Conservation (phyloP, 495 filamentous ascomycete species). For the Penicillium maclennaniae region DNA sequence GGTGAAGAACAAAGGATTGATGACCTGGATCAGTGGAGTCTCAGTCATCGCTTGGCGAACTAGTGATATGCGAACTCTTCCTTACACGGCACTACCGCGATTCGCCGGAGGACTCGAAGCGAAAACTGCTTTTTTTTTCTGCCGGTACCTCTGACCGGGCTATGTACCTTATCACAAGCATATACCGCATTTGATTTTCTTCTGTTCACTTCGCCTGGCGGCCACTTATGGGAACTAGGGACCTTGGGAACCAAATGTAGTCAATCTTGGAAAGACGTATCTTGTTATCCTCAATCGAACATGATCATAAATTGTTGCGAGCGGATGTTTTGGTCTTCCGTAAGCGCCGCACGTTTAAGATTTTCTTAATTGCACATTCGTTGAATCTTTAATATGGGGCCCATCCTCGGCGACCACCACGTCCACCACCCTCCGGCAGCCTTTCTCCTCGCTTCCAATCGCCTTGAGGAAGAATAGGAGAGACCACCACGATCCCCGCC, state of each 20-base stretch:
- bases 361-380: neutral
- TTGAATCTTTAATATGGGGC: conserved; percentile 34
- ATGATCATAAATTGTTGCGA: conserved; percentile 17
- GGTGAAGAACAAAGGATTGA: conserved; percentile 35
- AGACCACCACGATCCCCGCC: conserved; percentile 19
- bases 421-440: conserved; percentile 36
- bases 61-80: neutral
- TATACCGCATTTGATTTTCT: conserved; percentile 36
- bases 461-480: conserved; percentile 19
- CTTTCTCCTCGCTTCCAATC: conserved; percentile 46
- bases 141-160: conserved; percentile 14
- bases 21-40: conserved; percentile 2
- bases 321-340: conserved; percentile 6
- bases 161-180: conserved; percentile 39
- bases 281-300: neutral
- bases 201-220: conserved; percentile 12
- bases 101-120: neutral
- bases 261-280: neutral
- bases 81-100: neutral
- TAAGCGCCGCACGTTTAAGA: neutral
- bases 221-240: neutral
- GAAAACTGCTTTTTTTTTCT: conserved; percentile 13
- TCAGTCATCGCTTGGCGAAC: neutral
- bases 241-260: neutral
- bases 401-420: conserved; percentile 37